Base-by-base conservation (phyloP, 164 flowering plant genomes). In the Litsea cubeba region DNA sequence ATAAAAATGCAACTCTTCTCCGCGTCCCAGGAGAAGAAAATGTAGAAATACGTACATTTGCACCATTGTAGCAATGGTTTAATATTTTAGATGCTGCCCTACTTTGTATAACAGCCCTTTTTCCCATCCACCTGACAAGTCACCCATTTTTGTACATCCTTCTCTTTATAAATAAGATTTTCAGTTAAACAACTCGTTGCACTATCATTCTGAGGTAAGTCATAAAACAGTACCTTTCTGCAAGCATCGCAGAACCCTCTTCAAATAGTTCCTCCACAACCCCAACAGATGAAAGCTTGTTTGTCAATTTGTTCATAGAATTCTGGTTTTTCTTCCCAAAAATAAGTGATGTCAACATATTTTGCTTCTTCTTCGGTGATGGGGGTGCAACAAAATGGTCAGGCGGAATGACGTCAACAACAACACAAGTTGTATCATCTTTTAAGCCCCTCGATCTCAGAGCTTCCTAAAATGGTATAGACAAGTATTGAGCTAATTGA, bases 191-290 rank as follows among this genome's bases (percentile, higher is more conserved):
- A 23, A 71, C 17, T 71, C 26, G 40, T 6, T 12, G 35, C 30
- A 51, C 4, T 60, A 49, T 62, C 58, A 73, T 25, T 15, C 64
- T 20, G 30, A 69, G 50, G 74, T 57, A 69, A 50, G 40, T 67
- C 18, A 72, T 12, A 35, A 80, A 51, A 32, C 14, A 75, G 54
- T 77, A 91, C 98, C 98, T 91, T 85, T 94, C 97, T 18, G 86
- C 86, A 80, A 94, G 98, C 86, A 94, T 80, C 25, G 98, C 98
- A 78, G 98, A 94, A 76, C 98, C 98, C 83, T 94, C 98, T 83
- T 94, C 98, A 85, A 94, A 94, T 75, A 94, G 77, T 79, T 94
- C 98, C 87, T 90, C 94, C 76, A 94, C 98, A 71, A 79, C 93
- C 58, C 96, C 97, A 73, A 92, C 91, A 71, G 98, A 83, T 69